These are phyloP conservation scores for Arthroderma uncinatum DNA, from an alignment of 2,329 filamentous ascomycete genomes.

Conservation along the genomic window DNA sequence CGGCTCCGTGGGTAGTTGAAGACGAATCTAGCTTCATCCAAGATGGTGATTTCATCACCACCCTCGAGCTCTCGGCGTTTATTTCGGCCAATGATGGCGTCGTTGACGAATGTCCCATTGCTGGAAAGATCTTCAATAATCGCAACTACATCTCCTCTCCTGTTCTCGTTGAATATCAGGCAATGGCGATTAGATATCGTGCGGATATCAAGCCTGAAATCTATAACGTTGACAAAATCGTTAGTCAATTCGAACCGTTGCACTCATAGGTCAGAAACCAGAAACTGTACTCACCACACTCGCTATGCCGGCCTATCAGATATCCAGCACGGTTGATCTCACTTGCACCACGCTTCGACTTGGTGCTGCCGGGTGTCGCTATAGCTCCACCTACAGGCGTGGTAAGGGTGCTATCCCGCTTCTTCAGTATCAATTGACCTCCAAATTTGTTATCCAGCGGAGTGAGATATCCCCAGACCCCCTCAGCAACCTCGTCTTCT, in stretches of 20 bases:
- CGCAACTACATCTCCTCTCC: slow-evolving; percentile 49
- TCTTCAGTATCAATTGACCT: slow-evolving; percentile 62
- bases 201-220: slow-evolving; percentile 62
- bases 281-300: slow-evolving; percentile 61
- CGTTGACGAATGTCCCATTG: slow-evolving; percentile 95
- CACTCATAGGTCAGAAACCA: not conserved
- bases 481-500: slow-evolving; percentile 69
- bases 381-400: slow-evolving; percentile 29
- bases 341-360: slow-evolving; percentile 21
- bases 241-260: not conserved
- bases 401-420: slow-evolving; percentile 57
- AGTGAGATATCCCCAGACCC: slow-evolving; percentile 91
- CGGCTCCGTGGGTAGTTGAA: slow-evolving; percentile 77
- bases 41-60: slow-evolving; percentile 78
- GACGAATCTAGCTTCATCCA: slow-evolving; percentile 75
- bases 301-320: slow-evolving; percentile 80
- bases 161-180: slow-evolving; percentile 46
- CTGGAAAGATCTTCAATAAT: slow-evolving; percentile 87
- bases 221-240: slow-evolving; percentile 28
- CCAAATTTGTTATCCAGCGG: slow-evolving; percentile 63
- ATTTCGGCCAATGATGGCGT: slow-evolving; percentile 80
- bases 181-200: slow-evolving; percentile 72
- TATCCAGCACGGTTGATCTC: slow-evolving; percentile 68
- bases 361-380: not conserved
- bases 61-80: slow-evolving; percentile 80